Evolutionary conservation across 2,329 filamentous ascomycete species (phyloP).

Genomic region (Paracamarosporium sp.): DNA sequence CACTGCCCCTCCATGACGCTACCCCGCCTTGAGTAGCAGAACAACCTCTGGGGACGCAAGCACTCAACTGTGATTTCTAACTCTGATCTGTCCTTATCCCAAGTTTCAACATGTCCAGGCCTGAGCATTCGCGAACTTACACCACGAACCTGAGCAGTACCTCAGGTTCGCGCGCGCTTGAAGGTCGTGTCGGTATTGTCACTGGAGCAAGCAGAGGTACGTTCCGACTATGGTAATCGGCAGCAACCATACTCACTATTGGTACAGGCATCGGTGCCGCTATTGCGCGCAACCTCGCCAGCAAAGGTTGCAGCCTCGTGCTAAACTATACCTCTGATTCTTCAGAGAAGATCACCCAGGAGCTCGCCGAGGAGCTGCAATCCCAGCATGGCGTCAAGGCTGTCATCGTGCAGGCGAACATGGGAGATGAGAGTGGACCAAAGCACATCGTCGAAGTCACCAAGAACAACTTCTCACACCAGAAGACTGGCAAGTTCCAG

Average conservation of each 20-base stretch:
- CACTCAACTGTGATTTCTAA: neutral
- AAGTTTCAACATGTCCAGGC: conserved; percentile 47
- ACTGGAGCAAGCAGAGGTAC: conserved; percentile 81
- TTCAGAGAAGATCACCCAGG: conserved; percentile 59
- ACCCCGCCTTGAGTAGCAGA: conserved; percentile 2
- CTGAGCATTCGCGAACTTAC: conserved; percentile 39
- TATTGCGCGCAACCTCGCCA: conserved; percentile 72
- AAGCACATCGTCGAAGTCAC: conserved; percentile 65
- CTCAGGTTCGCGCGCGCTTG: conserved; percentile 49
- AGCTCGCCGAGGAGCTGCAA: conserved; percentile 64
- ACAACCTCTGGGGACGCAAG: neutral
- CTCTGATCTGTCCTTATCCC: conserved; percentile 1
- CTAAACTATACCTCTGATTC: conserved; percentile 75
- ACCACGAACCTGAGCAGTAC: conserved; percentile 48
- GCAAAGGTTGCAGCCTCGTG: conserved; percentile 72
- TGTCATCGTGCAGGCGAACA: conserved; percentile 73
- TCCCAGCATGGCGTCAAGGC: conserved; percentile 65
- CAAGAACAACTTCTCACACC: conserved; percentile 64
- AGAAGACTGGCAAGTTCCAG: conserved; percentile 64
- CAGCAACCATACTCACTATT: neutral
- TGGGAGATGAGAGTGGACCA: conserved; percentile 68
- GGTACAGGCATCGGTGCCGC: conserved; percentile 73
- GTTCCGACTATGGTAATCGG: neutral
- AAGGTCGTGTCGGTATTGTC: conserved; percentile 79
- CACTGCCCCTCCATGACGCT: neutral